phyloP scores from a whole-genome alignment of 2,329 filamentous ascomycete species.

The Byssochlamys sp. region DNA sequence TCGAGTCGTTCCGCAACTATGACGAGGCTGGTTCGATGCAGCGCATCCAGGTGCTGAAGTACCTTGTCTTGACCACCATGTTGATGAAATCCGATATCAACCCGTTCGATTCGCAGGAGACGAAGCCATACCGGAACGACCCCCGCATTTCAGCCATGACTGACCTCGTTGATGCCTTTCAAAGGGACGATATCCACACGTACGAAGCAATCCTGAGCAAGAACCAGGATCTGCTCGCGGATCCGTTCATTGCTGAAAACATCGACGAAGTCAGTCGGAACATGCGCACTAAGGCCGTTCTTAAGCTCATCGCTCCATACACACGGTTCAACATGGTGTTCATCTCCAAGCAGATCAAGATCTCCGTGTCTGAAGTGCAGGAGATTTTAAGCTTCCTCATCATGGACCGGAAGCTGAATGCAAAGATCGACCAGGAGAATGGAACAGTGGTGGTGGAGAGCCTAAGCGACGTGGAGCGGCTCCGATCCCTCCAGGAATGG shows the following conservation, averaged over 20 bases:
- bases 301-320: slow-evolving; percentile 90
- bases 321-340: slow-evolving; percentile 80
- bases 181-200: slow-evolving; percentile 82
- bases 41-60: slow-evolving; percentile 93
- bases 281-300: slow-evolving; percentile 90
- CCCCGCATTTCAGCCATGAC: slow-evolving; percentile 95
- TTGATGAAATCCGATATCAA: slow-evolving; percentile 98
- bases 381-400: slow-evolving; percentile 95
- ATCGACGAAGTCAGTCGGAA: slow-evolving; percentile 97
- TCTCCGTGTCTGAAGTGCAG: slow-evolving; percentile 75
- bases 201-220: slow-evolving; percentile 81
- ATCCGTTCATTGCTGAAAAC: slow-evolving; percentile 95
- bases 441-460: slow-evolving; percentile 75
- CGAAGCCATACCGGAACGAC: slow-evolving; percentile 94
- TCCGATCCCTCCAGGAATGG: slow-evolving; percentile 64
- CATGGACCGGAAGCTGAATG: slow-evolving; percentile 74
- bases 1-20: slow-evolving; percentile 97
- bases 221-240: slow-evolving; percentile 79
- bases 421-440: slow-evolving; percentile 78
- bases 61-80: slow-evolving; percentile 93
- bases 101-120: slow-evolving; percentile 96
- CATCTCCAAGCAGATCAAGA: slow-evolving; percentile 79
- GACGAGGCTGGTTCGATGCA: slow-evolving; percentile 95
- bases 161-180: slow-evolving; percentile 89
- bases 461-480: slow-evolving; percentile 58